phyloP scores from a whole-genome alignment of 2,329 filamentous ascomycete species.

The Kalaharituber pfeilii region DNA sequence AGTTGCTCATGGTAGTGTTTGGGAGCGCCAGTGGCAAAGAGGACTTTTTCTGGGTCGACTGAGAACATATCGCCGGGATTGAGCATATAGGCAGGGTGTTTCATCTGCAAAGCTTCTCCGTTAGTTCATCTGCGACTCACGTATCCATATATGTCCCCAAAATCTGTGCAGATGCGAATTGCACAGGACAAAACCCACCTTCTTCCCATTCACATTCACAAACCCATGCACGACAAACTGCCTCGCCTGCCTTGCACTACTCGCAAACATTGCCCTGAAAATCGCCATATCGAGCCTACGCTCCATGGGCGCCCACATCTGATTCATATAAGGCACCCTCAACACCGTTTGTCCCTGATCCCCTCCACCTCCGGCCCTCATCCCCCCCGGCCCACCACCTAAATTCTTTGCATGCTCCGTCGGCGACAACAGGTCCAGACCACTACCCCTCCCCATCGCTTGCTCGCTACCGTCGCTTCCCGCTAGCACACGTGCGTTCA shows the following conservation, averaged over 20 bases:
- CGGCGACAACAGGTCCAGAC: slow-evolving; percentile 30
- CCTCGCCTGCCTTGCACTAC: slow-evolving; percentile 76
- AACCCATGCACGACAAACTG: slow-evolving; percentile 87
- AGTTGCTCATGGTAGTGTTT: slow-evolving; percentile 17
- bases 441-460: slow-evolving; percentile 68
- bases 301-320: slow-evolving; percentile 85
- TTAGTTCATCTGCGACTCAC: no score
- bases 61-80: slow-evolving; percentile 98
- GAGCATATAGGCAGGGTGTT: slow-evolving; percentile 75
- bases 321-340: slow-evolving; percentile 80
- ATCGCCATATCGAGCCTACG: slow-evolving; percentile 84
- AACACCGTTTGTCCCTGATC: slow-evolving; percentile 25
- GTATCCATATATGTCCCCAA: not conserved
- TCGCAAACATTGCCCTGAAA: slow-evolving; percentile 84
- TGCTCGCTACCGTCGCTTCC: slow-evolving; percentile 63
- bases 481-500: slow-evolving; percentile 67
- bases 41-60: slow-evolving; percentile 72
- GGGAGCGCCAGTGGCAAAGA: slow-evolving; percentile 58
- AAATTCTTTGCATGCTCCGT: not conserved
- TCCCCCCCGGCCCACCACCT: slow-evolving; percentile 12
- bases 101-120: no score
- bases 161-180: not conserved
- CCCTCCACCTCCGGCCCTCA: slow-evolving; percentile 10
- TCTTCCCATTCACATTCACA: slow-evolving; percentile 92
- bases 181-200: slow-evolving; percentile 38